Base-by-base conservation (phyloP, 192 early-diverging fungal genomes). In the Phlyctochytrium arcticum region DNA sequence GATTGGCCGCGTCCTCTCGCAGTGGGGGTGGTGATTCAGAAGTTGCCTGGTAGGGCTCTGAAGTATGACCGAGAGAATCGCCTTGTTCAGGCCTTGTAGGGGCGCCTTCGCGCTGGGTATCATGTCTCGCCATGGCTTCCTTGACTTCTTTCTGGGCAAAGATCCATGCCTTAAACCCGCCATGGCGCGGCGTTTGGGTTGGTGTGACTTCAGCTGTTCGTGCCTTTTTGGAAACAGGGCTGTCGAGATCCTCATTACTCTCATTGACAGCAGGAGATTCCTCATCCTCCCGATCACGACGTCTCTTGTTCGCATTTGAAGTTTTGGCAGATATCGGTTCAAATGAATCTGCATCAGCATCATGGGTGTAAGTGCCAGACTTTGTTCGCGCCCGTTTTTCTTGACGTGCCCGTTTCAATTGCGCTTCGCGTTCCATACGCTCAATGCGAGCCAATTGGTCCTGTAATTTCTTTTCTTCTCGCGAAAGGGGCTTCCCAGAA, bases 381-480 rank as follows among this genome's bases (percentile, higher is more conserved):
- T 48, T 62, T 5, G 48, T 70, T 29, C 69, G 30, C 9, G 30
- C 44, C 21, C 61, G 39, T 35, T 35, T 19, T 30, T 57, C 47
- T 19, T 35, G 15, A 29, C 50, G 35, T 6, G 21, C 27, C 6
- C 49, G 29, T 54, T 64, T 62, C 55, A 21, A 34, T 30, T 65
- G 51, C 27, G 30, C 69, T 12, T 54, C 50, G 21, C 36, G 17
- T 24, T 70, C 61, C 60, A 70, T 62, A 6, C 60, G 60, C 27
- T 50, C 62, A 47, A 70, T 54, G 4, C 69, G 33, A 15, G 69
- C 69, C 29, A 70, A 23, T 32, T 70, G 51, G n/a, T 70, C 61
- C 32, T 62, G 60, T 36, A 70, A 36, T 44, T 70, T 70, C 30
- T 54, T 55, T 29, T 70, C 62, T 32, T 70, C 69, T 8, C 69